A percentile compares a stretch with the other conserved stretches of the same genome.
Evolutionary conservation across 2,329 filamentous ascomycete genomes (phyloP).

Genomic region (Pestalotiopsis sp.): DNA sequence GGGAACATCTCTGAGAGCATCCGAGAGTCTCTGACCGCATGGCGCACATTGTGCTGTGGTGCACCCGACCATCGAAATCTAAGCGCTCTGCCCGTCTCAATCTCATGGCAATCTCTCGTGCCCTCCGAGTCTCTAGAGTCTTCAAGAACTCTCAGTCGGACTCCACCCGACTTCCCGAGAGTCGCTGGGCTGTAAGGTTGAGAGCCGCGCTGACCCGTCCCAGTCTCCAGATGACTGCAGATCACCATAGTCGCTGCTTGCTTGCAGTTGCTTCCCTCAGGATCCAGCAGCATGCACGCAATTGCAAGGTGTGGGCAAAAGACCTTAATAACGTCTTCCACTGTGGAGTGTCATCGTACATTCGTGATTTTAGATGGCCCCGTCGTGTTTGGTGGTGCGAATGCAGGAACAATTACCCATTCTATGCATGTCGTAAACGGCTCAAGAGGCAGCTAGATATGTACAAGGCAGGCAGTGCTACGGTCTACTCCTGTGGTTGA

Average conservation of each 20-base stretch:
- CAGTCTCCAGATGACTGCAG: neutral
- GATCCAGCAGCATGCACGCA: neutral
- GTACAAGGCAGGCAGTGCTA: neutral
- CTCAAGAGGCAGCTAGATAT: neutral
- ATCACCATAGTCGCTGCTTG: neutral
- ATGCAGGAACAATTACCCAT: neutral
- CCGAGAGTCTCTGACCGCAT: neutral
- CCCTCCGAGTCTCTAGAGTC: neutral
- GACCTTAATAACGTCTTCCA: neutral
- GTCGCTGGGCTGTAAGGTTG: neutral
- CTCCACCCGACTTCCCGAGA: neutral
- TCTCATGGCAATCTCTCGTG: neutral
- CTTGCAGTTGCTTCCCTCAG: neutral
- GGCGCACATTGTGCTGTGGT: neutral
- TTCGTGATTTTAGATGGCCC: neutral
- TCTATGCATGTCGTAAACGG: neutral
- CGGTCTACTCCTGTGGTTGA: neutral
- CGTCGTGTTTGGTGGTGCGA: neutral
- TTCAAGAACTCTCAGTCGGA: neutral
- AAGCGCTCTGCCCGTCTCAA: conserved; percentile 4
- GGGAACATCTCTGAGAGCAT: neutral
- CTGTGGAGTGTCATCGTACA: neutral
- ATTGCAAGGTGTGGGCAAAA: neutral
- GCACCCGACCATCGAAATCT: neutral
- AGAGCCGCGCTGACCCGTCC: neutral